Base-by-base conservation (phyloP, 345 rosid genomes). In the Rubroshorea leprosula region DNA sequence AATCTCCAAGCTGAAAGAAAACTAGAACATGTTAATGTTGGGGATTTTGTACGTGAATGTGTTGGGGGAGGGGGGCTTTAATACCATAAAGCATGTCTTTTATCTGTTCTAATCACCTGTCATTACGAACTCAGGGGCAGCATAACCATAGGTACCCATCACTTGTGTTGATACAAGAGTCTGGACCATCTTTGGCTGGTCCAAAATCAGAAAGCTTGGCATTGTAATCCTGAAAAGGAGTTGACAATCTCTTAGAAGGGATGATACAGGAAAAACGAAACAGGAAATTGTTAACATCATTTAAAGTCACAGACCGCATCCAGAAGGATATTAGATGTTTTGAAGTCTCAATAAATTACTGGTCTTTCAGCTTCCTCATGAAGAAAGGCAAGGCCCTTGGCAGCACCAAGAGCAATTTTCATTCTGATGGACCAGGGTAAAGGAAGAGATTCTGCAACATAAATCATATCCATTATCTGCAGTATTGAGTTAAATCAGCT, bases 161-260 rank as follows among this genome's bases (percentile, higher is more conserved):
- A 75, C 71, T 53, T 62, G 64, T 15, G 76, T 75, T 5, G 79
- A 71, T 21, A 71, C 73, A 46, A 64, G 76, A 50, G 72, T 64
- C 11, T 31, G 79, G 79, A n/a, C 76, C 79, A 38, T 72, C 76
- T 62, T 68, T 75, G 0, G 79, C 79, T 54, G 71, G 64, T 23
- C 79, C 76, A 57, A 75, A 75, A 27, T 75, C 79, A n/a, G 73
- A 75, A 56, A 75, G 79, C 57, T 68, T 75, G 24, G 79, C 76
- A 64, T 68, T 68, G 53, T 60, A 68, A 19, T 68, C 76, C 79
- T 71, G 60, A 3, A 61, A 55, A 54, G 54, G n/a, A 46, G 25
- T 26, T 19, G 9, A 2, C 0, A 63, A 45, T 45, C 4, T 54
- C 45, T 54, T 39, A 63, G 23, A 45, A 22, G 15, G 0, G 15